Evolutionary conservation across 768 basidiomycete genomes (phyloP).

Genomic region (Agaricus sinodeliciosus): DNA sequence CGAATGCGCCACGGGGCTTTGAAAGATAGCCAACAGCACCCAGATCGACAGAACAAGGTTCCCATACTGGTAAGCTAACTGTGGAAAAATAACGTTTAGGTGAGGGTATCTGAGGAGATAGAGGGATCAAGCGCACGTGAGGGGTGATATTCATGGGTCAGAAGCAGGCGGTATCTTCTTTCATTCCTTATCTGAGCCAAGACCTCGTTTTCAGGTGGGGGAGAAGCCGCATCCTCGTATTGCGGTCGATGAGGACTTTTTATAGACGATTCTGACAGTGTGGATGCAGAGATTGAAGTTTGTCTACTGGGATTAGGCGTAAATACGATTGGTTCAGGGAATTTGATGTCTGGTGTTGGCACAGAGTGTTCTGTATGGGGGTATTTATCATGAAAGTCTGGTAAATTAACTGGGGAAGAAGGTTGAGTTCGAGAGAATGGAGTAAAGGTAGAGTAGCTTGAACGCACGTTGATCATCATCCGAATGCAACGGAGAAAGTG

Average conservation of each 20-base stretch:
- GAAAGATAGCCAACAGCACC: conserved; percentile 74
- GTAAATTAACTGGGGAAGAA: not conserved
- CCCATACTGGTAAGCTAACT: conserved; percentile 71
- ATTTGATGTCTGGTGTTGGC: conserved; percentile 21
- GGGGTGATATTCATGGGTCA: conserved; percentile 64
- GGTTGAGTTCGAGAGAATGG: not conserved
- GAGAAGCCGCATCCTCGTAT: conserved; percentile 27
- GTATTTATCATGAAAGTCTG: not conserved
- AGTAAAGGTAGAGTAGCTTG: not conserved
- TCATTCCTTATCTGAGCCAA: conserved; percentile 48
- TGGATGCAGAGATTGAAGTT: conserved; percentile 25
- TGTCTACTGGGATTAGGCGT: conserved; percentile 21
- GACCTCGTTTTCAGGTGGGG: conserved; percentile 28
- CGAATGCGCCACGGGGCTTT: conserved; percentile 61
- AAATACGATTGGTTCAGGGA: conserved; percentile 30
- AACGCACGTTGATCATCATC: not conserved
- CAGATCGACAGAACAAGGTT: conserved; percentile 50
- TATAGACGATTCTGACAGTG: conserved; percentile 20
- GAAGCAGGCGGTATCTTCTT: conserved; percentile 57
- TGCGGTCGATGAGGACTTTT: conserved; percentile 15
- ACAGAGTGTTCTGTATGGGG: conserved; percentile 26
- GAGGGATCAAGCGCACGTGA: conserved; percentile 39
- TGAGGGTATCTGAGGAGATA: not conserved
- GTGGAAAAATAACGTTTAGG: not conserved
- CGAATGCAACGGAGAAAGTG: conserved; percentile 15